Evolutionary conservation across 2,329 filamentous ascomycete genomes (phyloP).

Genomic region (Fusarium sp.): DNA sequence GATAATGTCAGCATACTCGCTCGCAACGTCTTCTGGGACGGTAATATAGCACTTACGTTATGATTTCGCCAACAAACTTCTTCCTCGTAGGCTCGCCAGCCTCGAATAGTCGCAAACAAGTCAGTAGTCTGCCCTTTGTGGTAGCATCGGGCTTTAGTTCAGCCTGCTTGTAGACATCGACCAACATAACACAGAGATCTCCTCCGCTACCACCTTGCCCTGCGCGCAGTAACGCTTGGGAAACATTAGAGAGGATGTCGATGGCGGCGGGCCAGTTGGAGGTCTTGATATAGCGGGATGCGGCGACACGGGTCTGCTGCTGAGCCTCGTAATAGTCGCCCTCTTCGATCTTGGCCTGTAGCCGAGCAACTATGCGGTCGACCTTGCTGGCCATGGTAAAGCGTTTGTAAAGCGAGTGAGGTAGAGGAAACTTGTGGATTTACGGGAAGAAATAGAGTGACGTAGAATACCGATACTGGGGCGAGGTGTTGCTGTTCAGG

Average conservation of each 20-base stretch:
- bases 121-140: slow-evolving; percentile 80
- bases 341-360: slow-evolving; percentile 89
- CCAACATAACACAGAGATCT: slow-evolving; percentile 86
- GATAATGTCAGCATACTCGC: slow-evolving; percentile 14
- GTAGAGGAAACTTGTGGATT: neutral
- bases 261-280: slow-evolving; percentile 86
- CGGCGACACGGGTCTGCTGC: slow-evolving; percentile 96
- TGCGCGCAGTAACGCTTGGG: slow-evolving; percentile 86
- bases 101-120: slow-evolving; percentile 83
- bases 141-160: slow-evolving; percentile 81
- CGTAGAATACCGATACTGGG: slow-evolving; percentile 33
- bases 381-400: slow-evolving; percentile 56
- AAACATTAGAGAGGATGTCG: slow-evolving; percentile 86
- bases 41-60: slow-evolving; percentile 66
- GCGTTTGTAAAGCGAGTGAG: neutral
- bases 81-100: slow-evolving; percentile 89
- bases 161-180: slow-evolving; percentile 92
- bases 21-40: neutral
- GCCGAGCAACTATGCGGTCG: slow-evolving; percentile 67
- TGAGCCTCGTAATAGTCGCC: slow-evolving; percentile 98
- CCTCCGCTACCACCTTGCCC: slow-evolving; percentile 95
- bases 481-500: slow-evolving; percentile 26
- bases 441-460: slow-evolving; percentile 24
- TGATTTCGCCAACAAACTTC: slow-evolving; percentile 88
- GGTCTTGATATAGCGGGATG: slow-evolving; percentile 91